Base-by-base conservation (phyloP, 441 rosid species). In the Codiaeum variegatum region DNA sequence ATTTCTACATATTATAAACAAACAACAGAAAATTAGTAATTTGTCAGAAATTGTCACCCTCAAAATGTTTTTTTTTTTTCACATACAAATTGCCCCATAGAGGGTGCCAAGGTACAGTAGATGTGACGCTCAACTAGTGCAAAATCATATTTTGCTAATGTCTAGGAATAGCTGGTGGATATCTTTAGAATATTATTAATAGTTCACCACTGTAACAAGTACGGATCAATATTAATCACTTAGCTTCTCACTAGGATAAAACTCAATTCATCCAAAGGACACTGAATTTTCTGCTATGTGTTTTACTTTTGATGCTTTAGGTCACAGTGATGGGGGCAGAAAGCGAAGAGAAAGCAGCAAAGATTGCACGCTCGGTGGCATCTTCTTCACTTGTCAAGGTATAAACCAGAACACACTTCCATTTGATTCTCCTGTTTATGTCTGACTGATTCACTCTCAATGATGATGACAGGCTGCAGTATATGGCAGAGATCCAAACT, bases 301-400 rank as follows among this genome's bases (percentile, higher is more conserved):
- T n/a, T n/a, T n/a, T n/a, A 74, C 69, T 69, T 40, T 79, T 32
- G 52, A 19, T 58, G 12, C 79, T 40, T 52, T 83, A 92, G 96
- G 95, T 91, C 19, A 82, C 85, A 5, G 96, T 91, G 31, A 85
- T 73, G 0, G 94, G 92, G 51, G 79, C 94, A 9, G 72, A 83
- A 63, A 86, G 75, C 54, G 98, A 91, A 80, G 84, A 82, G 69
- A 90, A 86, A 61, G 98, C 97, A 58, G 97, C 91, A 68, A 95
- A 82, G 77, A 83, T 95, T 72, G 97, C 99, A 62, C 97, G 95
- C 67, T 81, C 97, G 1, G 98, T 95, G 76, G 98, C 94, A 77
- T 86, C 97, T 54, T 95, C 97, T 31, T 95, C 99, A 40, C 91
- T 95, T 75, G 98, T 95, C 55, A 95, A 95, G 90, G 98, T 80